Percentiles rank a stretch among this genome's conserved stretches.
Conservation (phyloP, 768 basidiomycete genomes). For the Pleurotus cornucopiae region DNA sequence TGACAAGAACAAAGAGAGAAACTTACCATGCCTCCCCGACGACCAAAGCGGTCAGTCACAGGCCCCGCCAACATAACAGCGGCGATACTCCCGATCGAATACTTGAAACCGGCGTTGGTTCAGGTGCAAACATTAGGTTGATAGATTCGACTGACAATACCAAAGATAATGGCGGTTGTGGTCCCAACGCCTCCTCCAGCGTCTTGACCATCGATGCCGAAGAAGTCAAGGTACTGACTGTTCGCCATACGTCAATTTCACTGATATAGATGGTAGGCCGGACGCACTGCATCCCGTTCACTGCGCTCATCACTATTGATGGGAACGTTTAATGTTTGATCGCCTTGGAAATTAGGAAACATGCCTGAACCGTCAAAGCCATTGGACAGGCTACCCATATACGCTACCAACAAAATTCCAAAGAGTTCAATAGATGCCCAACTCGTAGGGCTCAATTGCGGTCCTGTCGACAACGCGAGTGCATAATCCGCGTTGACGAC, state of each 20-base stretch:
- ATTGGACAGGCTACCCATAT: slow-evolving; percentile 42
- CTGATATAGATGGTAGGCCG: not conserved
- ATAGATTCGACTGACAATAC: slow-evolving; percentile 27
- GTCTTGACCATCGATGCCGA: slow-evolving; percentile 32
- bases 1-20: not conserved
- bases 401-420: slow-evolving; percentile 35
- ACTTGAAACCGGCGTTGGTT: slow-evolving; percentile 20
- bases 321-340: not conserved
- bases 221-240: slow-evolving; percentile 38
- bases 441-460: slow-evolving; percentile 35
- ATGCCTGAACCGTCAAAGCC: slow-evolving; percentile 44
- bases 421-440: slow-evolving; percentile 36
- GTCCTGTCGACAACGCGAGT: slow-evolving; percentile 37
- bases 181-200: slow-evolving; percentile 41
- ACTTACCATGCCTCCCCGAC: slow-evolving; percentile 40
- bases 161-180: slow-evolving; percentile 39
- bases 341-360: slow-evolving; percentile 7
- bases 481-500: slow-evolving; percentile 41
- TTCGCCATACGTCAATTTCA: not conserved
- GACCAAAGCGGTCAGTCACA: slow-evolving; percentile 33
- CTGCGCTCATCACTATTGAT: slow-evolving; percentile 38
- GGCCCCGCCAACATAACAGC: slow-evolving; percentile 39
- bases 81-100: slow-evolving; percentile 36
- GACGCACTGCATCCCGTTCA: slow-evolving; percentile 43
- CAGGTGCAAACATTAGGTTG: too few relatives aligned